phyloP scores from a whole-genome alignment of 1,284 basidiomycete genomes.

The Ustilago esculenta region DNA sequence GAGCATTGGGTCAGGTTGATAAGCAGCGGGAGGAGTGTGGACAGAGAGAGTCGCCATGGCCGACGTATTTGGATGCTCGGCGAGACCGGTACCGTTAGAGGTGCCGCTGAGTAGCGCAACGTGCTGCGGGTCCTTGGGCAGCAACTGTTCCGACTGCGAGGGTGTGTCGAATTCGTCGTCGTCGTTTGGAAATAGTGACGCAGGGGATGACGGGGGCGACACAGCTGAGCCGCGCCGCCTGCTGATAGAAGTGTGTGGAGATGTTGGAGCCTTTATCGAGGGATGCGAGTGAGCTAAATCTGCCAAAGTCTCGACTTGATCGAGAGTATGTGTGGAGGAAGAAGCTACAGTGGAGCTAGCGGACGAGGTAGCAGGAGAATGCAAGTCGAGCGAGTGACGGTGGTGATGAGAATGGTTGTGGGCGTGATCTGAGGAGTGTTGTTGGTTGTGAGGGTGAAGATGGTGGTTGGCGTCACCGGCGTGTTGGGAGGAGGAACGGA shows the following conservation, averaged over 20 bases:
- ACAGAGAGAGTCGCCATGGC: slow-evolving; percentile 46
- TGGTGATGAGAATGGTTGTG: neutral
- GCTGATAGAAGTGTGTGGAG: neutral
- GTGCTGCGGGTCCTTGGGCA: slow-evolving; percentile 1
- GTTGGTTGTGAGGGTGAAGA: slow-evolving; percentile 5
- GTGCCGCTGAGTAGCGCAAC: slow-evolving; percentile 2
- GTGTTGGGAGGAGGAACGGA: slow-evolving; percentile 1
- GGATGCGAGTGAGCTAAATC: too few relatives aligned
- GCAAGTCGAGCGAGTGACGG: neutral
- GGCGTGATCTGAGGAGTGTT: slow-evolving; percentile 1
- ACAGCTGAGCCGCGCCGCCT: slow-evolving; percentile 11
- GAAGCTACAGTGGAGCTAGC: slow-evolving; percentile 14
- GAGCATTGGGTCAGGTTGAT: slow-evolving; percentile 39
- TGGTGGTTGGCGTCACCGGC: neutral
- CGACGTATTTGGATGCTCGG: slow-evolving; percentile 33
- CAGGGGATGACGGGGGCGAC: slow-evolving; percentile 28
- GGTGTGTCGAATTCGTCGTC: slow-evolving; percentile 8
- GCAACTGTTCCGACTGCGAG: slow-evolving; percentile 9
- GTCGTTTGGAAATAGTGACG: slow-evolving; percentile 7
- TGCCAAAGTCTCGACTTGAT: slow-evolving; percentile 1
- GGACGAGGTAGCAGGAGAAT: neutral
- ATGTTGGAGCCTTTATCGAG: too few relatives aligned
- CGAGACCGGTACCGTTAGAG: neutral
- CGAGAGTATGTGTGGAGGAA: slow-evolving; percentile 23
- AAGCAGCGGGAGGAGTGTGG: slow-evolving; percentile 26